phyloP scores from a whole-genome alignment of 768 basidiomycete species.

The Gymnopilus junonius region DNA sequence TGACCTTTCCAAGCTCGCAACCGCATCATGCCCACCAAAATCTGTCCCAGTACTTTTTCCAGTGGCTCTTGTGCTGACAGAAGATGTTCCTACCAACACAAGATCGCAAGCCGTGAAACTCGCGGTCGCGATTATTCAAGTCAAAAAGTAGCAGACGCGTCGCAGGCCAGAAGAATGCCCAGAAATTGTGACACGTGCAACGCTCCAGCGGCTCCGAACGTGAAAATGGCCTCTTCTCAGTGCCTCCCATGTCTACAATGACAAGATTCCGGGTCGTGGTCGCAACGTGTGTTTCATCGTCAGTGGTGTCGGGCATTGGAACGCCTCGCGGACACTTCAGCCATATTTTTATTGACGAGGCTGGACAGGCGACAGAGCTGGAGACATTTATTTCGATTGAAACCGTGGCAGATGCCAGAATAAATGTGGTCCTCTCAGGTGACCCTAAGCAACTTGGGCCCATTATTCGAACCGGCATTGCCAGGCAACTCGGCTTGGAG shows the following conservation, averaged over 20 bases:
- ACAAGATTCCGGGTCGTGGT: conserved; percentile 58
- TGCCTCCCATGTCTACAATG: conserved; percentile 41
- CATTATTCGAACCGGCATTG: conserved; percentile 62
- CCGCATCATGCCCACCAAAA: too few species aligned
- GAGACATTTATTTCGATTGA: conserved; percentile 68
- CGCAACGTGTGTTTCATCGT: conserved; percentile 67
- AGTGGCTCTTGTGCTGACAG: background rate
- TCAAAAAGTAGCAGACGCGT: background rate
- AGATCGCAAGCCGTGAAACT: background rate
- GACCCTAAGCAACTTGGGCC: conserved; percentile 78
- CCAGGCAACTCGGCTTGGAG: conserved; percentile 58
- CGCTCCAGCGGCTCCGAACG: conserved; percentile 15
- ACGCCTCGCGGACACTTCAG: conserved; percentile 64
- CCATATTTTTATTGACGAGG: conserved; percentile 76
- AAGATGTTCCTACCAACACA: background rate
- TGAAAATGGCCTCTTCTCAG: conserved; percentile 41
- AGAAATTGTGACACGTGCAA: background rate
- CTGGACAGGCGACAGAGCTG: conserved; percentile 73
- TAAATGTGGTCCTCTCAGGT: conserved; percentile 66
- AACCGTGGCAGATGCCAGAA: conserved; percentile 54
- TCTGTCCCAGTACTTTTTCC: too few species aligned
- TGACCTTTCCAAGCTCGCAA: too few species aligned
- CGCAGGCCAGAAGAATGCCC: background rate
- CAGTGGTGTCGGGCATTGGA: conserved; percentile 56
- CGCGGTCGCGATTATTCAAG: background rate